Evolutionary conservation across 2,329 filamentous ascomycete species (phyloP).

Genomic region (Verruconis gallopava): DNA sequence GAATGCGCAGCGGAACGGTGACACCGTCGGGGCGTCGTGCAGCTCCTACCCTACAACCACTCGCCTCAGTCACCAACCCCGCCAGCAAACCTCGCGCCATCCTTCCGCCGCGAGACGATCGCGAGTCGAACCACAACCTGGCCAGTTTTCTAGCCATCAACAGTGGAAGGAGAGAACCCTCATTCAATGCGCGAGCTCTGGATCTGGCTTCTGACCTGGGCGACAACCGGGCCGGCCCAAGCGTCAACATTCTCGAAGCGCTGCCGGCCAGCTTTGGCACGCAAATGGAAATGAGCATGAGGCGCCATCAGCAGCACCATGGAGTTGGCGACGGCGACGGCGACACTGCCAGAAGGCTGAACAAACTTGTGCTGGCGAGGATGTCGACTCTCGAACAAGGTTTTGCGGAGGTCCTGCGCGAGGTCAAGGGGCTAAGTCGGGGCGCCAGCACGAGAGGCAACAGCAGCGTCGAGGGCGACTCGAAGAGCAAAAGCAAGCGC

Average conservation of each 20-base stretch:
- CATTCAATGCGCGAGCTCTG: slow-evolving; percentile 31
- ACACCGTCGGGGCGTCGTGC: slow-evolving; percentile 14
- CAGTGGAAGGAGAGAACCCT: slow-evolving; percentile 16
- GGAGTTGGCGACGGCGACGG: slow-evolving; percentile 18
- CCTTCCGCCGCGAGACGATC: slow-evolving; percentile 37
- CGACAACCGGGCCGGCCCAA: slow-evolving; percentile 45
- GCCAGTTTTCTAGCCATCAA: slow-evolving; percentile 41
- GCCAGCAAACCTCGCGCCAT: slow-evolving; percentile 38
- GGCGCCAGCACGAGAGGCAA: neutral
- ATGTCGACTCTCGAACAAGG: slow-evolving; percentile 93
- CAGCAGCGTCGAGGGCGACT: neutral
- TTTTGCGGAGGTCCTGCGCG: slow-evolving; percentile 72
- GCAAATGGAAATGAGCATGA: slow-evolving; percentile 33
- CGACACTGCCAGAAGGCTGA: slow-evolving; percentile 52
- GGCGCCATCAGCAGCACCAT: slow-evolving; percentile 18
- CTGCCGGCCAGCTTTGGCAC: slow-evolving; percentile 69
- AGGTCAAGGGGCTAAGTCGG: slow-evolving; percentile 36
- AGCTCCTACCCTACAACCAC: neutral
- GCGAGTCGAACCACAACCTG: slow-evolving; percentile 44
- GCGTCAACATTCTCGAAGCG: slow-evolving; percentile 47
- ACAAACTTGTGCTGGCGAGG: slow-evolving; percentile 67
- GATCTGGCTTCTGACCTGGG: slow-evolving; percentile 63
- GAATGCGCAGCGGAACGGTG: slow-evolving; percentile 29
- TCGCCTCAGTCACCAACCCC: neutral
- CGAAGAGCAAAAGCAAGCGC: neutral